Evolutionary conservation across 2,329 filamentous ascomycete genomes (phyloP).

Genomic region (Alternaria brassicae): DNA sequence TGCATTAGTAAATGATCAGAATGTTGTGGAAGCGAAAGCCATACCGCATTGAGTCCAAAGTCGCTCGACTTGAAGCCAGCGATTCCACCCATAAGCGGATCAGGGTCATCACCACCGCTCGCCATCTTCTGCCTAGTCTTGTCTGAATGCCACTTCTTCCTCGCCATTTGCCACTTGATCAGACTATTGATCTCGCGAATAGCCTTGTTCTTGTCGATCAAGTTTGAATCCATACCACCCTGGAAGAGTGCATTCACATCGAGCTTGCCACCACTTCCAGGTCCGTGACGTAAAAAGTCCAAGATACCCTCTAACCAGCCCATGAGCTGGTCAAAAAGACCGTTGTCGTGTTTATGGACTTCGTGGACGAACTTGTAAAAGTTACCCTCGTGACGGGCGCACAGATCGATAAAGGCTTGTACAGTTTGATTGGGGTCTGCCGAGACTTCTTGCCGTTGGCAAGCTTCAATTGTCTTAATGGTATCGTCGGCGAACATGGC

Average conservation of each 20-base stretch:
- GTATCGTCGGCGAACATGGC: conserved; percentile 91
- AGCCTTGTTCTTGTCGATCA: conserved; percentile 74
- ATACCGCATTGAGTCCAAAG: conserved; percentile 84
- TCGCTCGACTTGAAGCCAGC: conserved; percentile 77
- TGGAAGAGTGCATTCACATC: conserved; percentile 95
- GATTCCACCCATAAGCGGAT: conserved; percentile 48
- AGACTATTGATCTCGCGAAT: conserved; percentile 82
- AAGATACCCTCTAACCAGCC: conserved; percentile 95
- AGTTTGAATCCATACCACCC: conserved; percentile 71
- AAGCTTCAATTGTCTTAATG: conserved; percentile 77
- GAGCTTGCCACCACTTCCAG: conserved; percentile 76
- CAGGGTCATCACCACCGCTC: conserved; percentile 66
- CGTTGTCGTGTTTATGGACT: conserved; percentile 95
- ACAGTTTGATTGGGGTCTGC: conserved; percentile 98
- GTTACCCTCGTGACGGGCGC: conserved; percentile 91
- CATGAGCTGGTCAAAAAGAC: conserved; percentile 95
- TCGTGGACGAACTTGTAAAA: conserved; percentile 99
- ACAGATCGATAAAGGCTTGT: conserved; percentile 96
- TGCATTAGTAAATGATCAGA: conserved; percentile 13
- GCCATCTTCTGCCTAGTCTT: conserved; percentile 99
- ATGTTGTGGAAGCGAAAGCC: not conserved
- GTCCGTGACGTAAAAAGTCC: conserved; percentile 88
- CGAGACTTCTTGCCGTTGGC: conserved; percentile 78
- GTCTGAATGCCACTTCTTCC: conserved; percentile 97
- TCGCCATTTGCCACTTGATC: conserved; percentile 90